Evolutionary conservation across 306 rosid species (phyloP).

Genomic region (Arachis stenosperma): DNA sequence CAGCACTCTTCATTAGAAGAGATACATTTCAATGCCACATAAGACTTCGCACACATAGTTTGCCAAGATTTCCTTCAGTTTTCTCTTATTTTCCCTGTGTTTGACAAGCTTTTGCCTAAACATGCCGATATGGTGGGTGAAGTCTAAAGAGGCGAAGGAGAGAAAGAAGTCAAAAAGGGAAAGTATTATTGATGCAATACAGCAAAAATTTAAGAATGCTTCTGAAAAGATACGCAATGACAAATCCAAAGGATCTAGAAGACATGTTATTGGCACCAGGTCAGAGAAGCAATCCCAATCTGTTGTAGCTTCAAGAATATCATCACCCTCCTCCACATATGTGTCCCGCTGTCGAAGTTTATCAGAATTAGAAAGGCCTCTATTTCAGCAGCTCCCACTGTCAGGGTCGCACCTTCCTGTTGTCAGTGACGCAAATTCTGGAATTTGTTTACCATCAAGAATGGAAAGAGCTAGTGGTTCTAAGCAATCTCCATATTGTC

Average conservation of each 20-base stretch:
- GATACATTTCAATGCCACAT: constrained; percentile 22
- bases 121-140: constrained; percentile 95
- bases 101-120: constrained; percentile 37
- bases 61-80: constrained; percentile 19
- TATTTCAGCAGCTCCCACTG: constrained; percentile 72
- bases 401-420: constrained; percentile 55
- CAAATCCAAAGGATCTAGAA: constrained; percentile 59
- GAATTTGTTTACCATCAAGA: constrained; percentile 54
- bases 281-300: constrained; percentile 71
- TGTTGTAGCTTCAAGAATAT: constrained; percentile 58
- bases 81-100: not conserved
- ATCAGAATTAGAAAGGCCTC: constrained; percentile 65
- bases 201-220: constrained; percentile 66
- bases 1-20: constrained; percentile 25
- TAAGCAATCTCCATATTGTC: constrained; percentile 52
- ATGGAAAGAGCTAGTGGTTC: constrained; percentile 56
- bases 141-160: constrained; percentile 72
- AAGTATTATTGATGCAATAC: constrained; percentile 67
- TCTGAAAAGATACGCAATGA: constrained; percentile 58
- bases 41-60: constrained; percentile 32
- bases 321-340: constrained; percentile 64
- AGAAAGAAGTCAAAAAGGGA: constrained; percentile 72
- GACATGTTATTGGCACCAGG: constrained; percentile 50
- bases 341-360: constrained; percentile 82
- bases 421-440: constrained; percentile 60